phyloP scores from a whole-genome alignment of 805 yeast genomes.

The Barnettozyma populi region DNA sequence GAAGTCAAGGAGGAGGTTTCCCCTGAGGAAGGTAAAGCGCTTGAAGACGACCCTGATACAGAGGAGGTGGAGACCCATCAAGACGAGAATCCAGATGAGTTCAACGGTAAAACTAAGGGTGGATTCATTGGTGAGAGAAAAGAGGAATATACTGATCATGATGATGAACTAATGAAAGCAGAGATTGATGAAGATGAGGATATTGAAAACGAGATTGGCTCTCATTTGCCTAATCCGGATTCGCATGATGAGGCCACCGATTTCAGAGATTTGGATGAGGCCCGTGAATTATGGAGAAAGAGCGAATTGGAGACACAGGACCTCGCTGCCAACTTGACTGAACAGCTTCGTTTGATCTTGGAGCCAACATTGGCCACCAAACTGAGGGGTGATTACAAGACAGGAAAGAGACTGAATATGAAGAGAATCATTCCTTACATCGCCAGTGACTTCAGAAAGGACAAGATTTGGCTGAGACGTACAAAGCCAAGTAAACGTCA shows the following conservation, averaged over 20 bases:
- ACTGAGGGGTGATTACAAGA: constrained; percentile 89
- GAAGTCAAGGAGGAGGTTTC: constrained; percentile 30
- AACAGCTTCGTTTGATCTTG: constrained; percentile 84
- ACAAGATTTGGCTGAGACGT: constrained; percentile 96
- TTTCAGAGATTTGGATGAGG: constrained; percentile 55
- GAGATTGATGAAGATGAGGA: constrained; percentile 27
- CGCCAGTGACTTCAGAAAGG: constrained; percentile 96
- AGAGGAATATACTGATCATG: constrained; percentile 22
- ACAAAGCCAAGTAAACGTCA: constrained; percentile 96
- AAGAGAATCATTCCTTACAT: constrained; percentile 95
- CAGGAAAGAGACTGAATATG: constrained; percentile 96
- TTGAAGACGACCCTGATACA: constrained; percentile 20
- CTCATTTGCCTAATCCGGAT: constrained; percentile 20
- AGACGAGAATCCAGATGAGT: constrained; percentile 37
- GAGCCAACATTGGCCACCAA: constrained; percentile 98
- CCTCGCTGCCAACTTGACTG: constrained; percentile 80
- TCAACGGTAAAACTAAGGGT: constrained; percentile 44
- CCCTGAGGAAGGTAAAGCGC: constrained; percentile 27
- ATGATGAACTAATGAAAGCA: constrained; percentile 30
- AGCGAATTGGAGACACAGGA: constrained; percentile 87
- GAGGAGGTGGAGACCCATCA: constrained; percentile 27
- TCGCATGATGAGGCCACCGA: constrained; percentile 21
- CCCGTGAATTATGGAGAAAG: constrained; percentile 73
- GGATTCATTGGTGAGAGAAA: constrained; percentile 47
- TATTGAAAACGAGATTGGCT: constrained; percentile 22